Evolutionary conservation across 2,329 filamentous ascomycete genomes (phyloP).

Genomic region (Monosporascus sp.): DNA sequence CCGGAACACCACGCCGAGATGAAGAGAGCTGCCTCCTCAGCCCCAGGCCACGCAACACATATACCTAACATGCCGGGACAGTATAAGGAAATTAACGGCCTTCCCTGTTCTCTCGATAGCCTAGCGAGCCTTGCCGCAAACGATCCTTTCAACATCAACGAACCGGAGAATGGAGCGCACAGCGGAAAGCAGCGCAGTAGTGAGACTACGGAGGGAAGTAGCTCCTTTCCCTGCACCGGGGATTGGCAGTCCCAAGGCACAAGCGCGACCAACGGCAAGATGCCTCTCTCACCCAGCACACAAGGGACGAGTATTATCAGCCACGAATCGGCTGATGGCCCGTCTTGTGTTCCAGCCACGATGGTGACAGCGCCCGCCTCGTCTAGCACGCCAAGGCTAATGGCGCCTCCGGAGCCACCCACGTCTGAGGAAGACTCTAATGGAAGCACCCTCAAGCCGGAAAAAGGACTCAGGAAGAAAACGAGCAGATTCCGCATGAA

Average conservation of each 20-base stretch:
- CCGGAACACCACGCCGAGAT: conserved; percentile 20
- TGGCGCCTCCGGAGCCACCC: conserved; percentile 21
- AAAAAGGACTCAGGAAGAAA: conserved; percentile 55
- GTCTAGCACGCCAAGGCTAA: conserved; percentile 23
- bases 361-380: conserved; percentile 34
- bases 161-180: conserved; percentile 30
- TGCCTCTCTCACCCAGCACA: conserved; percentile 61
- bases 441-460: conserved; percentile 41
- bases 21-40: conserved; percentile 18
- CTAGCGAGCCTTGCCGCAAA: conserved; percentile 43
- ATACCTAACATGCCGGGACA: conserved; percentile 27
- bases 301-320: conserved; percentile 62
- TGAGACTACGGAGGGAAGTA: conserved; percentile 57
- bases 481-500: conserved; percentile 61
- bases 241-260: conserved; percentile 61
- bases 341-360: conserved; percentile 36
- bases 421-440: conserved; percentile 34
- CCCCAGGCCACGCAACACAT: conserved; percentile 23
- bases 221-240: conserved; percentile 46
- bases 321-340: conserved; percentile 50
- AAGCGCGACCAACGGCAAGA: conserved; percentile 58
- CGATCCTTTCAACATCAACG: conserved; percentile 42
- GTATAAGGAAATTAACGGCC: conserved; percentile 41
- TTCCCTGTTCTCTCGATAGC: conserved; percentile 39
- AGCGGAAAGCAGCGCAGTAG: conserved; percentile 51